Evolutionary conservation across 495 filamentous ascomycete species (phyloP), one percentile per base, ranked within the genome.

Genomic region (Annulohypoxylon nitens): DNA sequence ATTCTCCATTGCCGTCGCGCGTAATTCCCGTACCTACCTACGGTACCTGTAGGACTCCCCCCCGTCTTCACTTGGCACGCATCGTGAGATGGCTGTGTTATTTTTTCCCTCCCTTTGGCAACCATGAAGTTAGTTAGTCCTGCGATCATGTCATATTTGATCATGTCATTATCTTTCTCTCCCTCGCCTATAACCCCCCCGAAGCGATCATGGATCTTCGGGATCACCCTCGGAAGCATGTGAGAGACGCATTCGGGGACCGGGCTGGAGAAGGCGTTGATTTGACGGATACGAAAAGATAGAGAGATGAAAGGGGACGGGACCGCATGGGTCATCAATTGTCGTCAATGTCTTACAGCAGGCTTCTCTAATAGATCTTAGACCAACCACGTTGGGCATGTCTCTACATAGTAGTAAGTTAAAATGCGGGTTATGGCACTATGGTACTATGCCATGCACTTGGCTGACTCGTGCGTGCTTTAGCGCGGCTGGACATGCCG

Each of bases 401-500:
- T 18, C 61, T 20, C 10, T 14, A 58, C 12, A 20, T 53, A 36
- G 25, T 67, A 57, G 58, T 47, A 73, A 51, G 65, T 62, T 62
- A 41, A 45, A 64, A 64, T 37, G 53, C 26, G 59, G 60, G 14
- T 53, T 47, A 47, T 47, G 43, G 43, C 43, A 47, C 43, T 20
- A 47, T 47, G 43, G 43, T 16, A 20, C 43, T 41, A 63, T 59
- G 50, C 33, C n/a, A 66, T 30, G 59, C 36, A 53, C 70, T 55
- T 23, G 59, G 39, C 57, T 73, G 64, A 70, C 54, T 74, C 65
- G 70, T 48, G 48, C 47, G 63, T 70, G 43, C 53, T 57, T 43
- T 75, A 75, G 72, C 63, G 72, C 67, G 67, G 72, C 67, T 75
- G 59, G 72, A 70, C 67, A 67, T 67, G 63, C 72, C 72, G 62